phyloP scores from a whole-genome alignment of 1,284 basidiomycete species.

The Cryptococcus sp. region DNA sequence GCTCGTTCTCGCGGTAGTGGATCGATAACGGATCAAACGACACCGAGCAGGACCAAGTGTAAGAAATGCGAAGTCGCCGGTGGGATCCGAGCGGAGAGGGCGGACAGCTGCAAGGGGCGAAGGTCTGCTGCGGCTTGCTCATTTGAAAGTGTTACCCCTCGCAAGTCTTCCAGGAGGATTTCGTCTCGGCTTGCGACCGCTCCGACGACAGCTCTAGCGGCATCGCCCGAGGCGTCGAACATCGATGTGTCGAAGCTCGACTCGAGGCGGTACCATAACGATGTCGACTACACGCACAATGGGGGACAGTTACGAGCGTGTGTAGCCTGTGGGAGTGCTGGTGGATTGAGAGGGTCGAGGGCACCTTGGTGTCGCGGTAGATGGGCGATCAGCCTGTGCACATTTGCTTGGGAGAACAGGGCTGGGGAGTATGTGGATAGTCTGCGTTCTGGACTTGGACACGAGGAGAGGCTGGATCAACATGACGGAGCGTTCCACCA shows the following conservation, averaged over 20 bases:
- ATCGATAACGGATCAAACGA: too few relatives aligned
- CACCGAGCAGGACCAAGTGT: neutral
- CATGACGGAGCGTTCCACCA: neutral
- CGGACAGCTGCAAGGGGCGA: constrained; percentile 7
- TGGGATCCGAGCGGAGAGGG: constrained; percentile 13
- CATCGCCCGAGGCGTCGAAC: too few relatives aligned
- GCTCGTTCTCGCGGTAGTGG: too few relatives aligned
- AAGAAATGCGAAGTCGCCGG: constrained; percentile 15
- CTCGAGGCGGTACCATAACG: neutral
- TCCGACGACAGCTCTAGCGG: too few relatives aligned
- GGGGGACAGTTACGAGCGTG: neutral
- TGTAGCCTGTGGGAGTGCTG: neutral
- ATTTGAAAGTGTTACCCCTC: neutral
- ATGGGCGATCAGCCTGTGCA: neutral
- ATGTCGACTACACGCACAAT: neutral
- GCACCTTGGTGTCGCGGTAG: constrained; percentile 5
- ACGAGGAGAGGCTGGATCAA: neutral
- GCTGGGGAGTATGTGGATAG: neutral
- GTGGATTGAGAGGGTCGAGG: neutral
- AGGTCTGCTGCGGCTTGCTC: constrained; percentile 2
- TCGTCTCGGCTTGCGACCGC: too few relatives aligned
- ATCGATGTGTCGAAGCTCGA: constrained; percentile 2
- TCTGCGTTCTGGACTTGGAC: neutral
- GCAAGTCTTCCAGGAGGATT: too few relatives aligned
- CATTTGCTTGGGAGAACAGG: neutral